phyloP scores from a whole-genome alignment of 805 yeast species.

The Naumovozyma baii region DNA sequence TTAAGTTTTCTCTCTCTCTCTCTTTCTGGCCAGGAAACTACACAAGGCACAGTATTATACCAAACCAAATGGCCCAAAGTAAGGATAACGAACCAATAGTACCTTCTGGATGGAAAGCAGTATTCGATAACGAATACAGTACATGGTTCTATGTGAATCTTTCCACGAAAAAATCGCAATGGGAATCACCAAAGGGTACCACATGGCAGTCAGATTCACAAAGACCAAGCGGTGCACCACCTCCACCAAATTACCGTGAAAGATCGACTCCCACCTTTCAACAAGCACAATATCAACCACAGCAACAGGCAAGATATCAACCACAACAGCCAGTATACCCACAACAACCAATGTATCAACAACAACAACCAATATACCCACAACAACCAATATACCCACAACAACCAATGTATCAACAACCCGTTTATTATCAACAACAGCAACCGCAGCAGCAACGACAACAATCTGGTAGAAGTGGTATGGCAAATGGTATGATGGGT shows the following conservation, averaged over 20 bases:
- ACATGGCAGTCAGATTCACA: slow-evolving; percentile 27
- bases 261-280: slow-evolving; percentile 10
- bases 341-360: slow-evolving; percentile 15
- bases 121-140: slow-evolving; percentile 57
- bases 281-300: slow-evolving; percentile 11
- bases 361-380: slow-evolving; percentile 16
- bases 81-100: slow-evolving; percentile 39
- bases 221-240: slow-evolving; percentile 27
- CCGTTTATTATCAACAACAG: slow-evolving; percentile 17
- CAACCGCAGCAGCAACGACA: slow-evolving; percentile 28
- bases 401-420: slow-evolving; percentile 14
- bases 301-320: slow-evolving; percentile 10
- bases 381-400: slow-evolving; percentile 16
- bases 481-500: slow-evolving; percentile 36
- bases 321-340: slow-evolving; percentile 15
- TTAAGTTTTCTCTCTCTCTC: too few relatives aligned
- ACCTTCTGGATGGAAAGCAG: slow-evolving; percentile 68
- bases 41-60: too few relatives aligned
- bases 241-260: slow-evolving; percentile 27
- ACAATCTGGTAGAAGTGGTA: slow-evolving; percentile 24
- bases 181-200: slow-evolving; percentile 76
- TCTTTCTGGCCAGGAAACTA: too few relatives aligned
- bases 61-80: slow-evolving; percentile 15
- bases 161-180: slow-evolving; percentile 66
- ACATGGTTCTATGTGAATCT: slow-evolving; percentile 78